A percentile compares a stretch with the other conserved stretches of the same genome.
These are phyloP conservation scores for Chamaecrista fasciculata DNA, from an alignment of 306 rosid genomes.

Conservation along the genomic window DNA sequence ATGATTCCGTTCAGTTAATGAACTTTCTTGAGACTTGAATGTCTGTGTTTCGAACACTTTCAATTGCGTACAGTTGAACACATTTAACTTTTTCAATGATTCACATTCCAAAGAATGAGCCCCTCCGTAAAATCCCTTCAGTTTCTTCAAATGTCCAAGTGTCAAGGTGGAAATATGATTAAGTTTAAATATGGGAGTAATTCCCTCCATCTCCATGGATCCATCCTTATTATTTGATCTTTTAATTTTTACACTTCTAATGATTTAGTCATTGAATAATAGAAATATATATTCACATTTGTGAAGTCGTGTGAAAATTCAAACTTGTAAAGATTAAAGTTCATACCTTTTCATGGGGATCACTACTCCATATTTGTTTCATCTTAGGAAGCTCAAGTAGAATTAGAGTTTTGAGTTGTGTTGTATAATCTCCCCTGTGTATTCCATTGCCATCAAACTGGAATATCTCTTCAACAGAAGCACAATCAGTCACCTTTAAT, in stretches of 20 bases:
- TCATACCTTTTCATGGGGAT: background rate
- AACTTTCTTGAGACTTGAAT: background rate
- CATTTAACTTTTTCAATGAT: background rate
- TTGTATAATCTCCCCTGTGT: background rate
- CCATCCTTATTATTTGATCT: background rate
- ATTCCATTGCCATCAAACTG: background rate
- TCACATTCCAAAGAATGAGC: background rate
- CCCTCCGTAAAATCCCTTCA: background rate
- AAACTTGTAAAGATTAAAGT: background rate
- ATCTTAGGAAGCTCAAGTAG: background rate
- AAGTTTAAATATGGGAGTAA: background rate
- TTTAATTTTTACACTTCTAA: background rate
- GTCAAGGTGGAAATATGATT: background rate
- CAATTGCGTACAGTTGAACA: background rate
- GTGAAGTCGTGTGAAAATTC: background rate
- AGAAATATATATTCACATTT: background rate
- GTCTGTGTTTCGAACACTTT: background rate
- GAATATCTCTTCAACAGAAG: background rate
- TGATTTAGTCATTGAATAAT: background rate
- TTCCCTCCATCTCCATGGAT: background rate
- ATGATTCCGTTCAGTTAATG: background rate
- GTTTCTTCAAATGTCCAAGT: background rate
- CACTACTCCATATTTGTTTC: background rate
- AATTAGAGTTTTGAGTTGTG: background rate
- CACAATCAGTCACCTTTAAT: background rate